Conservation (phyloP, 2,329 filamentous ascomycete species). For the Microdochium bolleyi region DNA sequence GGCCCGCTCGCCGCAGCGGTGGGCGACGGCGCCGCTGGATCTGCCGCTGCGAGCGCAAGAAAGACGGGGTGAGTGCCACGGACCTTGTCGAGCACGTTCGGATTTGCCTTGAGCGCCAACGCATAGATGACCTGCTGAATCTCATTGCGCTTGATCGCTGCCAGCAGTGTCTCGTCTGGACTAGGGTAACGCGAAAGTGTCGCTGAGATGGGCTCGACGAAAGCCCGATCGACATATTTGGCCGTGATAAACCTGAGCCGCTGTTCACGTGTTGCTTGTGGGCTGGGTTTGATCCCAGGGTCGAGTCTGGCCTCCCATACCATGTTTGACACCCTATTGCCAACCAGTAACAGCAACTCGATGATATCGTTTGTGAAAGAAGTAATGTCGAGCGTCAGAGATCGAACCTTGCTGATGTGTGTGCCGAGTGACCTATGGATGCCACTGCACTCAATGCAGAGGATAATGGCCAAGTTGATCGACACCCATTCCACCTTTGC, state of each 20-base stretch:
- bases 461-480: constrained; percentile 90
- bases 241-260: constrained; percentile 89
- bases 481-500: constrained; percentile 98
- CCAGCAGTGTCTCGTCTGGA: constrained; percentile 80
- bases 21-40: constrained; percentile 69
- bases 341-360: constrained; percentile 82
- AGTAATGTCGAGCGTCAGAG: constrained; percentile 87
- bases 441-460: constrained; percentile 97
- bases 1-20: constrained; percentile 17
- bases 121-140: constrained; percentile 90
- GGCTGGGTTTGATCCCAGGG: constrained; percentile 60
- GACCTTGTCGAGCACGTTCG: constrained; percentile 79
- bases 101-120: constrained; percentile 76
- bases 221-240: constrained; percentile 84
- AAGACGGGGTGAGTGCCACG: constrained; percentile 84
- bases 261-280: constrained; percentile 79
- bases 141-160: constrained; percentile 93
- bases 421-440: constrained; percentile 95
- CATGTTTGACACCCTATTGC: constrained; percentile 93
- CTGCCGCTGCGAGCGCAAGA: constrained; percentile 83
- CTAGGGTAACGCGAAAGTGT: constrained; percentile 69
- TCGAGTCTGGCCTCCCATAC: constrained; percentile 89
- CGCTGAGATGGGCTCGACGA: constrained; percentile 68
- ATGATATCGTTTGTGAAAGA: constrained; percentile 97
- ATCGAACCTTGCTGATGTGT: constrained; percentile 95